phyloP scores from a whole-genome alignment of 2,329 filamentous ascomycete species.

The Arthrinium puccinioides region DNA sequence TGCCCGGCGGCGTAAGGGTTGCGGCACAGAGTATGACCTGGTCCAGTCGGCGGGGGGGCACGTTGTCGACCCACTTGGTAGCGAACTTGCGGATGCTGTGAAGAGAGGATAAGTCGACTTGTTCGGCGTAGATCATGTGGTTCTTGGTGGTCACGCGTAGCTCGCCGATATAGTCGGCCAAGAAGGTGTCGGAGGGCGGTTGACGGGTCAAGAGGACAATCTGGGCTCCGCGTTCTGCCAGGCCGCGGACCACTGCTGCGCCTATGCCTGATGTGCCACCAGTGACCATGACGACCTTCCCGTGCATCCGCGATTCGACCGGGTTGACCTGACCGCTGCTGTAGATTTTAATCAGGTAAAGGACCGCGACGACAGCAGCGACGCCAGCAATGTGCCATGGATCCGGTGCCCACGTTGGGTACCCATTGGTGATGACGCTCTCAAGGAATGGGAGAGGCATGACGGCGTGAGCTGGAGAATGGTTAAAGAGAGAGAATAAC shows the following conservation, averaged over 20 bases:
- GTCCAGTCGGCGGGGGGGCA: constrained; percentile 80
- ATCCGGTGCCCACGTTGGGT: constrained; percentile 40
- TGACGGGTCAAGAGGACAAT: constrained; percentile 83
- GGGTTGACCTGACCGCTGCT: constrained; percentile 67
- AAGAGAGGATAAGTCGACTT: constrained; percentile 83
- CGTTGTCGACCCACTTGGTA: constrained; percentile 96
- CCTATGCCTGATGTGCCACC: constrained; percentile 93
- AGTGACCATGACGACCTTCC: constrained; percentile 88
- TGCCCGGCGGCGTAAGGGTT: constrained; percentile 63
- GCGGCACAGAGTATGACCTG: constrained; percentile 86
- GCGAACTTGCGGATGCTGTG: constrained; percentile 89
- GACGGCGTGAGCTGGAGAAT: background rate
- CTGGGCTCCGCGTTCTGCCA: constrained; percentile 81
- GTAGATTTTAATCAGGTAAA: constrained; percentile 60
- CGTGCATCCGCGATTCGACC: constrained; percentile 80
- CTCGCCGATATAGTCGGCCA: constrained; percentile 89
- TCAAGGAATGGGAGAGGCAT: constrained; percentile 49
- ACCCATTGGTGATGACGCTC: constrained; percentile 38
- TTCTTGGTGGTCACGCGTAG: constrained; percentile 71
- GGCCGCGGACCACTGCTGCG: constrained; percentile 62
- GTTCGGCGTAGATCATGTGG: constrained; percentile 87
- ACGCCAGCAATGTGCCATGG: constrained; percentile 34
- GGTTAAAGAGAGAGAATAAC: background rate
- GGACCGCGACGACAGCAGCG: constrained; percentile 24
- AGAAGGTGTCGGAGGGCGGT: constrained; percentile 74